Conservation (phyloP, 768 basidiomycete genomes). For the Leucogyrophana mollusca region DNA sequence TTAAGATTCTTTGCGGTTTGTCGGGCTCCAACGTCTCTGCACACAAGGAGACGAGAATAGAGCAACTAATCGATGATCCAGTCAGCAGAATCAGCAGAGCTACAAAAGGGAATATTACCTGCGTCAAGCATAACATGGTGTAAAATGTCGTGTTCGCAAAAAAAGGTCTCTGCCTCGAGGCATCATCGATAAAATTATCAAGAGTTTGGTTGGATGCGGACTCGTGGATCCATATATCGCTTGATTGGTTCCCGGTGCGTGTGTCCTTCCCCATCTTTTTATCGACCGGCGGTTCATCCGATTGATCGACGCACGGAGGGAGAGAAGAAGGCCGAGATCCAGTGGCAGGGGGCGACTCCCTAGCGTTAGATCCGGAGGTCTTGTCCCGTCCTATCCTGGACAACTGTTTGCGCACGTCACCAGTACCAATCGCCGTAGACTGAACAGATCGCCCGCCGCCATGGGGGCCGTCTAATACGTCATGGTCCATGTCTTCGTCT, state of each 20-base stretch:
- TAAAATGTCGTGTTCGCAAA: slow-evolving; percentile 95
- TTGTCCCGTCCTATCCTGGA: slow-evolving; percentile 72
- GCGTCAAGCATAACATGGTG: slow-evolving; percentile 81
- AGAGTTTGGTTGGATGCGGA: slow-evolving; percentile 25
- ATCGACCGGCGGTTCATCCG: slow-evolving; percentile 5
- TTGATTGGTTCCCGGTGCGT: slow-evolving; percentile 12
- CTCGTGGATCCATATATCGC: slow-evolving; percentile 65
- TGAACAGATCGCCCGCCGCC: slow-evolving; percentile 46
- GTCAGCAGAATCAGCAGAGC: slow-evolving; percentile 3
- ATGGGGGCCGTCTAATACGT: slow-evolving; percentile 14
- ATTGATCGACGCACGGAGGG: neutral
- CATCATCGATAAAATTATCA: slow-evolving; percentile 25
- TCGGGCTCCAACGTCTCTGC: slow-evolving; percentile 77
- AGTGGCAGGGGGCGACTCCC: slow-evolving; percentile 29
- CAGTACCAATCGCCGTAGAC: slow-evolving; percentile 51
- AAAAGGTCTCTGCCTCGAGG: slow-evolving; percentile 55
- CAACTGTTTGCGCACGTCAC: slow-evolving; percentile 78
- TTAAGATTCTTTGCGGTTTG: slow-evolving; percentile 68
- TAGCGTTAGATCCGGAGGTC: slow-evolving; percentile 29
- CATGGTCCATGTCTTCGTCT: slow-evolving; percentile 31
- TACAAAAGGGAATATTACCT: slow-evolving; percentile 47
- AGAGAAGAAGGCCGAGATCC: slow-evolving; percentile 11
- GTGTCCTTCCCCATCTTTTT: neutral
- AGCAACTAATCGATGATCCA: slow-evolving; percentile 58
- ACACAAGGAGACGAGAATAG: slow-evolving; percentile 82